These are phyloP conservation scores for Sporothrix pallida DNA, from an alignment of 2,329 filamentous ascomycete genomes.

Conservation along the genomic window DNA sequence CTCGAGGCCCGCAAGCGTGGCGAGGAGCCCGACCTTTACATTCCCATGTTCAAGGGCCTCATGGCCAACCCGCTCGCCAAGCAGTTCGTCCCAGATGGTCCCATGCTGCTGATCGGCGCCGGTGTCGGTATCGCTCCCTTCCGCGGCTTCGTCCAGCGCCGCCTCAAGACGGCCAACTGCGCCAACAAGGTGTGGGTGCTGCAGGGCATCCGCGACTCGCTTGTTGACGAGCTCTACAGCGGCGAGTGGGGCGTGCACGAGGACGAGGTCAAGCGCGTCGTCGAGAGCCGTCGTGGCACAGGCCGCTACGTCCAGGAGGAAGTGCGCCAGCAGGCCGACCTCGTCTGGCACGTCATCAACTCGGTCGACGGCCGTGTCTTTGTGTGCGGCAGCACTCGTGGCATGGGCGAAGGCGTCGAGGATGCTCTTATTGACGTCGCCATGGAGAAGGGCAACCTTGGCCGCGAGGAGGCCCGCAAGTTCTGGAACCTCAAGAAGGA, in stretches of 20 bases:
- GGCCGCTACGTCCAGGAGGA: conserved; percentile 97
- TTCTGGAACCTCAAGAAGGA: conserved; percentile 95
- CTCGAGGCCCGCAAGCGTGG: conserved; percentile 70
- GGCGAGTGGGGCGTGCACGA: conserved; percentile 97
- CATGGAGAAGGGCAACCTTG: conserved; percentile 89
- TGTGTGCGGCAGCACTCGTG: conserved; percentile 92
- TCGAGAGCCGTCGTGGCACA: conserved; percentile 76
- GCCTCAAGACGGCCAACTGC: conserved; percentile 91
- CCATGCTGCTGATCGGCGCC: conserved; percentile 96
- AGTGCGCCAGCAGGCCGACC: conserved; percentile 84
- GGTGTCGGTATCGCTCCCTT: conserved; percentile 97
- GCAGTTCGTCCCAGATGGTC: conserved; percentile 90
- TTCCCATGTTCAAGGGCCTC: conserved; percentile 97
- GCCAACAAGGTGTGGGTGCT: conserved; percentile 98
- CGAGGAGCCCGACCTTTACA: conserved; percentile 66
- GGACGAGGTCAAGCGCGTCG: conserved; percentile 80
- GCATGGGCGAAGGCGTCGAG: conserved; percentile 97
- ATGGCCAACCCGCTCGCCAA: conserved; percentile 96
- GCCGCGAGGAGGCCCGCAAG: conserved; percentile 77
- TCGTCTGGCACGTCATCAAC: conserved; percentile 99
- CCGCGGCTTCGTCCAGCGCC: conserved; percentile 93
- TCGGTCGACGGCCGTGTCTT: conserved; percentile 94
- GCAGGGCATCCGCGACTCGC: conserved; percentile 89
- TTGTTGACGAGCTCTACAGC: conserved; percentile 94
- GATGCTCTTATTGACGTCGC: conserved; percentile 85